Base-by-base conservation (phyloP, 495 filamentous ascomycete species). In the Hypoxylon intermedium region DNA sequence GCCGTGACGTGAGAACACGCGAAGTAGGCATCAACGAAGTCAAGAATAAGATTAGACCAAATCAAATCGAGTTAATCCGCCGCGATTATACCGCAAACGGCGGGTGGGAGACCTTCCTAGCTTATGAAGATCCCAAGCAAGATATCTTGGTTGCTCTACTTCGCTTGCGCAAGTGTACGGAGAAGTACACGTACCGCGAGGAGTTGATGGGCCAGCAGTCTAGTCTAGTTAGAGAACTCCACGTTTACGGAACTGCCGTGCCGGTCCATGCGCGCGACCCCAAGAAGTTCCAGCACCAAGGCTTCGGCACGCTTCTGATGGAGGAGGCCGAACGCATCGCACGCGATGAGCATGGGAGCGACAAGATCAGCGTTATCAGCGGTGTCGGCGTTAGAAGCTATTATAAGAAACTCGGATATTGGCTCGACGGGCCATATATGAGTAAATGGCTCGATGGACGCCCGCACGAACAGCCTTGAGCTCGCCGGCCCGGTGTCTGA, bases 1-100 rank as follows among this genome's bases (percentile, higher is more conserved):
- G 94, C 71, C 91, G 94, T 53, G 94, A 98, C 66, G 95, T 98
- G n/a, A 89, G 94, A 11, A 98, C 94, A 1, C 87, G 94, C 42
- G 94, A 98, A 77, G 94, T 98, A 49, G 94, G 94, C 43, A 91
- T 98, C 76, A 97, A 98, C 71, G 94, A 98, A 74, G 93, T 98
- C 55, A 98, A 98, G 75, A 85, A 98, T 77, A 97, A 96, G 79
- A 97, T 98, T 63, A 85, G 94, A 6, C 94, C 94, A 0, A 92
- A 90, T 55, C 94, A 98, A 74, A 89, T 98, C 52, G 94, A 98
- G 79, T 87, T 98, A 30, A 87, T 98, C n/a, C 89, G 94, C 21
- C 85, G 94, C 38, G 94, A 98, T 77, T 98, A 98, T 71, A 81
- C 85, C 0, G 94, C 94, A 50, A 98, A 98, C 70, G 90, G 88